Base-by-base conservation (phyloP, 2,329 filamentous ascomycete genomes). In the Xenosphaeropsis pyriputrescens region DNA sequence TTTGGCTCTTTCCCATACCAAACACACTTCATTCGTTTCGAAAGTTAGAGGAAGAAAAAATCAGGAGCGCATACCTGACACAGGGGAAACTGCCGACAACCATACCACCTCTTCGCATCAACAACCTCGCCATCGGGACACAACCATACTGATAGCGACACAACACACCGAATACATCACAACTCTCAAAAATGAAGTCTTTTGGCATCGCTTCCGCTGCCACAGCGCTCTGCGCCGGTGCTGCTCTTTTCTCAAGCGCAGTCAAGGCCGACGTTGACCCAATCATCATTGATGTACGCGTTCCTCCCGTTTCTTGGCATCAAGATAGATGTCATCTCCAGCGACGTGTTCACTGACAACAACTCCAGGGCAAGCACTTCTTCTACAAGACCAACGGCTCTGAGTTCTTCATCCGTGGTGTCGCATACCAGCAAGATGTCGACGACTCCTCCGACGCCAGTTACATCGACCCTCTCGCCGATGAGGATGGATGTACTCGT, bases 401-500 rank as follows among this genome's bases (percentile, higher is more conserved):
- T 56, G 88, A 91, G 62, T 89, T 95, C 70, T 95, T 77, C 69
- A 85, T 96, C 60, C 85, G 81, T 61, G 91, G 91, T 64, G 70
- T 98, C 50, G 91, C 91, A 48, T 98, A 98, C 65, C 91, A 98
- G 68, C 76, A 88, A 65, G 83, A 89, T 51, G 67, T 67, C 46
- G 67, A 66, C 46, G 70, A 68, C 37, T 70, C 75, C 43, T 54
- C 57, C 39, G 57, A 54, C 41, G 57, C 60, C 39, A 67, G 67
- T 44, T 96, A 88, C 67, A 71, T 67, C 45, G 91, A 98, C 56
- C 89, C 91, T 41, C 75, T 98, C 31, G 70, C 85, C 48, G 75
- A 93, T 54, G 61, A 63, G 40, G 62, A 65, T 26, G 60, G 63
- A 48, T 96, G 91, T 71, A 72, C 73, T 58, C 84, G 89, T 51